Evolutionary conservation across 176 grass and related monocot species (phyloP), one percentile per base, ranked within the genome.

Genomic region (Alloteropsis semialata): DNA sequence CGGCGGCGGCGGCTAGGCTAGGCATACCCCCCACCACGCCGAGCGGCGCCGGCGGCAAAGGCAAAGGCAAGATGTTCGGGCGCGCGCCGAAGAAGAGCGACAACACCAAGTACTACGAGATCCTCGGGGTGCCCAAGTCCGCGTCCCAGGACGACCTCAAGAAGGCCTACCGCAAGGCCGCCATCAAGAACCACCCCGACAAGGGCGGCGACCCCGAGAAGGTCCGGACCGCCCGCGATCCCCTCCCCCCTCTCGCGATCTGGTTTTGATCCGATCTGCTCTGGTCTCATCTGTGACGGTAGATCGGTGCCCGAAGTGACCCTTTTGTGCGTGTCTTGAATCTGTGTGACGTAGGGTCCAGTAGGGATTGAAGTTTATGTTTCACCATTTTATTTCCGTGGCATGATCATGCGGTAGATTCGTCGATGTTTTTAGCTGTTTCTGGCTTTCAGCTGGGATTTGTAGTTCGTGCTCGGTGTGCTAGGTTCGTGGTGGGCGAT

Each of bases 131-230:
- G 63, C 87, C 96, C 50, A 98, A 98, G 85, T 53, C 25, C 19
- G 92, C 96, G 28, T 93, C 96, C 64, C 96, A 93, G 91, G 96
- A 98, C 42, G 96, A 98, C 50, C 96, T 98, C 82, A 98, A 98
- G 96, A 98, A 98, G 89, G 96, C 96, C 32, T 98, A 98, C 81
- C 96, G 96, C 66, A 98, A 95, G 92, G 96, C 96, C 42, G 96
- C 96, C 82, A 95, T 98, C 83, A 98, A 98, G 91, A 98, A 98
- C 77, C 96, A 98, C 69, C 96, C 96, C 68, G 92, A 98, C 76
- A 98, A 98, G 92, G 96, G 96, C 37, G 92, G 96, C 0, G 96
- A 98, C 82, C 96, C 96, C 6, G 92, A 98, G 92, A 98, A 98
- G 96, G 96, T 95, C 57, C 81, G 51, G 32, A 81, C 41, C 32